phyloP scores from a whole-genome alignment of 2,329 filamentous ascomycete genomes.

The Aspergillus candidus region DNA sequence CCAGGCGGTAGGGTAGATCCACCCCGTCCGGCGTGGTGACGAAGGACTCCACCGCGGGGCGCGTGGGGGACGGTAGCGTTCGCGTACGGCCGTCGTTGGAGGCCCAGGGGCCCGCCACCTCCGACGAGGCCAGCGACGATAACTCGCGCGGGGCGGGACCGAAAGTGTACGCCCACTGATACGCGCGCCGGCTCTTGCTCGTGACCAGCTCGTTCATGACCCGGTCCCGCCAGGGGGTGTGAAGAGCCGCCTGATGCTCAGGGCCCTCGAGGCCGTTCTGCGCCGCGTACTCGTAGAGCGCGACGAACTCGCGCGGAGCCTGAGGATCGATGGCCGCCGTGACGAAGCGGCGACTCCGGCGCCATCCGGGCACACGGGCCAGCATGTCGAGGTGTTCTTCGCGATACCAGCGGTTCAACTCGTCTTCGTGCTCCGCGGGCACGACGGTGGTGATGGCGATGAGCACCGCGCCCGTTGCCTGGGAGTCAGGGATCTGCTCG shows the following conservation, averaged over 20 bases:
- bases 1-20: slow-evolving; percentile 64
- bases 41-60: slow-evolving; percentile 58
- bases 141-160: slow-evolving; percentile 68
- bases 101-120: slow-evolving; percentile 46
- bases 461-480: slow-evolving; percentile 55
- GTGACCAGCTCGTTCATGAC: slow-evolving; percentile 56
- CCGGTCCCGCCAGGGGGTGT: slow-evolving; percentile 56
- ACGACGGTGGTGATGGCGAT: slow-evolving; percentile 57
- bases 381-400: slow-evolving; percentile 70
- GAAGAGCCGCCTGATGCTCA: slow-evolving; percentile 57
- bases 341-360: slow-evolving; percentile 64
- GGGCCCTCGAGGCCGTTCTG: slow-evolving; percentile 61
- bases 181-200: slow-evolving; percentile 54
- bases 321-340: slow-evolving; percentile 58
- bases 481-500: slow-evolving; percentile 55
- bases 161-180: slow-evolving; percentile 73
- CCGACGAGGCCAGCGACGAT: slow-evolving; percentile 45
- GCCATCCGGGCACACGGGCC: slow-evolving; percentile 70
- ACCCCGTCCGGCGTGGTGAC: slow-evolving; percentile 64
- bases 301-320: slow-evolving; percentile 53
- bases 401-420: slow-evolving; percentile 63
- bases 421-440: slow-evolving; percentile 50
- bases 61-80: slow-evolving; percentile 43
- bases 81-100: slow-evolving; percentile 52
- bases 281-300: slow-evolving; percentile 66